Conservation (phyloP, 768 basidiomycete genomes). For the Chalciporus pseudorubinellus region DNA sequence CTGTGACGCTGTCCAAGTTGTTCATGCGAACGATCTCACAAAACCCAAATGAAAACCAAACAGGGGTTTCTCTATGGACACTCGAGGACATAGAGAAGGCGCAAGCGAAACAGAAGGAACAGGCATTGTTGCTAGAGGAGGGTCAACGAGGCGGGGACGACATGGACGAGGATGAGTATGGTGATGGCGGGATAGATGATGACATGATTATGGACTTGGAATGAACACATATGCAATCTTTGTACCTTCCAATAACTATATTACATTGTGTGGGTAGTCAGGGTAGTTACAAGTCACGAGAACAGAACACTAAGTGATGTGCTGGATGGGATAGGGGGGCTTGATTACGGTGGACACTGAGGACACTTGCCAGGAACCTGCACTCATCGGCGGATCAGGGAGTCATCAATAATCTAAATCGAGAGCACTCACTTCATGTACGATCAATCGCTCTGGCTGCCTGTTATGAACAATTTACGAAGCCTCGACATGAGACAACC, state of each 20-base stretch:
- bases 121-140: conserved; percentile 50
- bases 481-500: background rate
- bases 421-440: conserved; percentile 40
- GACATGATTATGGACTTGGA: conserved; percentile 54
- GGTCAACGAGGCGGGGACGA: conserved; percentile 21
- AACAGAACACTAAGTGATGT: background rate
- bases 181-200: conserved; percentile 66
- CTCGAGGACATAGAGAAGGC: conserved; percentile 86
- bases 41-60: conserved; percentile 94
- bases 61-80: conserved; percentile 93
- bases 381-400: conserved; percentile 15
- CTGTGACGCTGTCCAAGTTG: conserved; percentile 86
- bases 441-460: conserved; percentile 54
- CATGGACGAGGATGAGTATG: conserved; percentile 57
- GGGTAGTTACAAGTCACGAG: conserved; percentile 10
- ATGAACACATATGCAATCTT: background rate
- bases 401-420: conserved; percentile 3
- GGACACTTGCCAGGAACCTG: conserved; percentile 41
- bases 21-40: conserved; percentile 99
- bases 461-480: conserved; percentile 23
- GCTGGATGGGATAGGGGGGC: background rate
- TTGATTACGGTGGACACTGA: conserved; percentile 30
- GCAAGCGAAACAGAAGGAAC: conserved; percentile 76
- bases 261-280: conserved; percentile 13
- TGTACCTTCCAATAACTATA: conserved; percentile 2